Evolutionary conservation across 495 filamentous ascomycete species (phyloP), one percentile per base, ranked within the genome.

Genomic region (Xylaria flabelliformis): DNA sequence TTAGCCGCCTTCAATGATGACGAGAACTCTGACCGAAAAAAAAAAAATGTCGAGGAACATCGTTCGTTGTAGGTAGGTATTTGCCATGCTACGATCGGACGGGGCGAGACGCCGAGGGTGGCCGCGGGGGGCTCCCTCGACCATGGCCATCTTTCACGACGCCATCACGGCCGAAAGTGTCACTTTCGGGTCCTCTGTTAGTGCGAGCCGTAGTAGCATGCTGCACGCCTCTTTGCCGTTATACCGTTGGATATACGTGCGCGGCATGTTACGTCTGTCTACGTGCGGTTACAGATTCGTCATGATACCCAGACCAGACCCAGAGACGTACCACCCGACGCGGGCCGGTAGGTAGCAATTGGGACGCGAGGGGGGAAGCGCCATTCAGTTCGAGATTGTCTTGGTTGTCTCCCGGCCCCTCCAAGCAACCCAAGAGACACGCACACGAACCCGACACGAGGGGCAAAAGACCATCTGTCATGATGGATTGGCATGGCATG

Each of bases 11-110:
- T 58, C 61, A 64, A 73, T 64, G 46, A 69, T 46, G 64, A 69
- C 71, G 71, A 67, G 64, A 56, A 67, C 65, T 69, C 17, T 73
- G 71, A 69, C 71, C 71, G 64, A 73, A 73, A 73, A 73, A 73
- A 7, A 73, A 73, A 73, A 73, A 73, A 7, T 29, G 55, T 44
- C 42, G 32, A 56, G 58, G 64, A 29, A 24, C 65, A 39, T 39
- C 36, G 36, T 39, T 39, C 26, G 24, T 72, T 21, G 62, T 68
- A n/a, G n/a, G n/a, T n/a, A n/a, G 51, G 64, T 63, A 64, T 72
- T 58, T 72, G 63, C 70, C 61, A 19, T 72, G 63, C 70, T 67
- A 19, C 51, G 13, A 61, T 68, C 64, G 26, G 36, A 68, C 42
- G 64, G 62, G 62, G 62, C 42, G 50, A 46, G 41, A 59, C 50